Evolutionary conservation across 805 yeast genomes (phyloP).

Genomic region (Hanseniaspora guilliermondii): DNA sequence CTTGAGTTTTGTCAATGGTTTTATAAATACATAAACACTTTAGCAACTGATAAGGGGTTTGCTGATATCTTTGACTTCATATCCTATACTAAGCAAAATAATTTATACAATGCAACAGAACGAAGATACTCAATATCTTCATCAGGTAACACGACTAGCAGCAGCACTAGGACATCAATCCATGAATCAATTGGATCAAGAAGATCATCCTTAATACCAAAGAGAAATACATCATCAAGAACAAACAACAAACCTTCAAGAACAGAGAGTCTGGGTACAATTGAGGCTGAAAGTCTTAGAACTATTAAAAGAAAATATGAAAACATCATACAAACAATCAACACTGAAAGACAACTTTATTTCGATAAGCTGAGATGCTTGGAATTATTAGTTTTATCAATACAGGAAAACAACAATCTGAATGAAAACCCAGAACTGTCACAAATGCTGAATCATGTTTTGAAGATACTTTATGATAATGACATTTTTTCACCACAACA

Average conservation of each 20-base stretch:
- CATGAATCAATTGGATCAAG: neutral
- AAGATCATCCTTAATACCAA: constrained; percentile 1
- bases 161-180: neutral
- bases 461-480: constrained; percentile 63
- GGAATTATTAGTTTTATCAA: constrained; percentile 63
- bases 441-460: constrained; percentile 46
- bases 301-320: constrained; percentile 42
- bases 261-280: neutral
- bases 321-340: constrained; percentile 51
- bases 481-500: constrained; percentile 34
- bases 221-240: neutral
- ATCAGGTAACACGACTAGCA: constrained; percentile 2
- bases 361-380: constrained; percentile 80
- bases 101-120: constrained; percentile 55
- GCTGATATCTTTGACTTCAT: neutral
- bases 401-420: constrained; percentile 36
- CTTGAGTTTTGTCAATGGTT: constrained; percentile 91
- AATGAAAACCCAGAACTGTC: constrained; percentile 26
- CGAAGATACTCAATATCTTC: constrained; percentile 33
- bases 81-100: constrained; percentile 36
- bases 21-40: constrained; percentile 40
- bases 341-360: constrained; percentile 79
- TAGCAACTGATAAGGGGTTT: neutral
- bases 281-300: neutral
- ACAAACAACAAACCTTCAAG: neutral